phyloP scores from a whole-genome alignment of 2,329 filamentous ascomycete genomes.

The Botrytis porri region DNA sequence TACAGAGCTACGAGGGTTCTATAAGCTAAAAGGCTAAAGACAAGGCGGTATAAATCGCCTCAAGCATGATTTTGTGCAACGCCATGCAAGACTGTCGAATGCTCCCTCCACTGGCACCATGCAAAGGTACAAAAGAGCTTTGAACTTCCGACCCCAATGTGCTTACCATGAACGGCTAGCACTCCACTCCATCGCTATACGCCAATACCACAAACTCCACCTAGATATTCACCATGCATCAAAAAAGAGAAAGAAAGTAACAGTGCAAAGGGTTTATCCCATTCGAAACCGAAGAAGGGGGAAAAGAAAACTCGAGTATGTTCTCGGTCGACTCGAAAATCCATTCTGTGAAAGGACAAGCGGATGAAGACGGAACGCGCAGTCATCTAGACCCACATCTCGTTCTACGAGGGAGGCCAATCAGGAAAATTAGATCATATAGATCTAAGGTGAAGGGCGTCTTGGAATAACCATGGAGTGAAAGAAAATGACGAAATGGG shows the following conservation, averaged over 20 bases:
- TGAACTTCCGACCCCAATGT: slow-evolving; percentile 8
- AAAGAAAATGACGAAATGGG: slow-evolving; percentile 21
- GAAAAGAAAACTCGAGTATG: slow-evolving; percentile 14
- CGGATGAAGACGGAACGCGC: slow-evolving; percentile 2
- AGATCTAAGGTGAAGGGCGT: slow-evolving; percentile 2
- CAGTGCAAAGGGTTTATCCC: background rate
- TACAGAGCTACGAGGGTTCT: background rate
- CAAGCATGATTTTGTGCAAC: background rate
- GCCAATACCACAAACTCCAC: slow-evolving; percentile 8
- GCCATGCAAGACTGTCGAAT: background rate
- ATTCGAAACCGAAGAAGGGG: slow-evolving; percentile 11
- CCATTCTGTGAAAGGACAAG: slow-evolving; percentile 14
- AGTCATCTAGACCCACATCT: slow-evolving; percentile 15
- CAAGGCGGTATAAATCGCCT: background rate
- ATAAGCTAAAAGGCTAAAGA: background rate
- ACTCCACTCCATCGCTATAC: background rate
- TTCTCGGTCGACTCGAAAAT: slow-evolving; percentile 11
- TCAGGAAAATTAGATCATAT: slow-evolving; percentile 5
- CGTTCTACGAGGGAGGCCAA: slow-evolving; percentile 9
- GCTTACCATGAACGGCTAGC: slow-evolving; percentile 14
- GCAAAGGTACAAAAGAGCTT: background rate
- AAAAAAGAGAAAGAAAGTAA: background rate
- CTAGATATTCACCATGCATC: slow-evolving; percentile 17
- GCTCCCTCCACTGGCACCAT: slow-evolving; percentile 5
- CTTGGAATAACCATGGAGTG: slow-evolving; percentile 11